These are phyloP conservation scores for Aspergillus proliferans DNA, from an alignment of 2,329 filamentous ascomycete species.

Conservation along the genomic window DNA sequence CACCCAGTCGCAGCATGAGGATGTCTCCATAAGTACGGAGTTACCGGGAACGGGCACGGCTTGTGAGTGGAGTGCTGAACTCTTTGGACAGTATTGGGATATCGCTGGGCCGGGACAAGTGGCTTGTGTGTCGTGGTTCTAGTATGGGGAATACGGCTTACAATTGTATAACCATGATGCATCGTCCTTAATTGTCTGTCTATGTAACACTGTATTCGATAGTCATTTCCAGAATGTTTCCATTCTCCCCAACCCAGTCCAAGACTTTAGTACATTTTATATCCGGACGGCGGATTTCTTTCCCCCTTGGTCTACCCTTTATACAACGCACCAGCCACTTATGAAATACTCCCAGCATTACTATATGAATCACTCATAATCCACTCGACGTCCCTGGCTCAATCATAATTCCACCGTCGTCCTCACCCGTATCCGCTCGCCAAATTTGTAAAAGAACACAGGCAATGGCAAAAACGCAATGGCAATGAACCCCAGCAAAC, in stretches of 20 bases:
- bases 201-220: too few species aligned
- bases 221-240: too few species aligned
- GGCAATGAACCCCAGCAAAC: slow-evolving; percentile 27
- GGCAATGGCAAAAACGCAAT: not conserved
- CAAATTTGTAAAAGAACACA: not conserved
- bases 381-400: not conserved
- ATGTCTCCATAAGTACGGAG: not conserved
- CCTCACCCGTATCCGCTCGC: not conserved
- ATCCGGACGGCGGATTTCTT: slow-evolving; percentile 38
- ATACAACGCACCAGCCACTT: too few species aligned
- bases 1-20: too few species aligned
- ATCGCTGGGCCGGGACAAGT: not conserved
- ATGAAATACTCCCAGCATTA: not conserved
- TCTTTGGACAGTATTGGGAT: slow-evolving; percentile 10
- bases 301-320: too few species aligned
- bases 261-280: slow-evolving; percentile 29
- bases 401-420: not conserved
- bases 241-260: slow-evolving; percentile 30
- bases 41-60: slow-evolving; percentile 11
- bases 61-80: slow-evolving; percentile 13
- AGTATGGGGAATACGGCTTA: not conserved
- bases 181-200: too few species aligned
- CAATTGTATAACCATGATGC: too few species aligned
- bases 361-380: not conserved
- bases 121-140: not conserved